Percentiles rank a stretch among this genome's conserved stretches.
Conservation (phyloP, 495 filamentous ascomycete genomes). For the Penicillium macrosclerotiorum region DNA sequence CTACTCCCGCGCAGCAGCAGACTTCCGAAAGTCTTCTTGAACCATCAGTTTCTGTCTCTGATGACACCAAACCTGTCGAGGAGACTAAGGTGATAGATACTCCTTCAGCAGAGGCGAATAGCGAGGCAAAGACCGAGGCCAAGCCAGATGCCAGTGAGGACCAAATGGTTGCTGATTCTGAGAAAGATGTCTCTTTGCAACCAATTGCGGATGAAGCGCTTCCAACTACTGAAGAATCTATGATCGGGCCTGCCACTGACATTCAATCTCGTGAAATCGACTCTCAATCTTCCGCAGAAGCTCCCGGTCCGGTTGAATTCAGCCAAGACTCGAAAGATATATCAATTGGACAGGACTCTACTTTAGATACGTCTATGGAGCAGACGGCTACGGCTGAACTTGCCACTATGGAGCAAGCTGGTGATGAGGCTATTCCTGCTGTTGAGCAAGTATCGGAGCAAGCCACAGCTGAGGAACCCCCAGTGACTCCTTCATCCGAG, state of each 20-base stretch:
- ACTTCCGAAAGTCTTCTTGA: not conserved
- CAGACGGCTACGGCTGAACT: not conserved
- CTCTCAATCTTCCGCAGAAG: no score
- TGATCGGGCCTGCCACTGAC: not conserved
- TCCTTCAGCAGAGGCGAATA: not conserved
- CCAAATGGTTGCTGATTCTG: not conserved
- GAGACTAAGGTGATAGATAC: not conserved
- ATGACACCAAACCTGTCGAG: not conserved
- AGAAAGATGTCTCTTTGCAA: not conserved
- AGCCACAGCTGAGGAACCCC: not conserved
- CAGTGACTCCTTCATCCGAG: not conserved
- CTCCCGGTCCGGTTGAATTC: no score
- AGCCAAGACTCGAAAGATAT: not conserved
- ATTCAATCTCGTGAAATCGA: no score
- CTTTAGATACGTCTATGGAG: not conserved
- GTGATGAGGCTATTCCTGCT: not conserved
- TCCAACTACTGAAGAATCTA: not conserved
- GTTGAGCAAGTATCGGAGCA: not conserved
- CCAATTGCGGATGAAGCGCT: not conserved
- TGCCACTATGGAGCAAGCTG: not conserved
- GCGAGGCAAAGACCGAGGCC: slow-evolving; percentile 2
- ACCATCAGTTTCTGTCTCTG: not conserved
- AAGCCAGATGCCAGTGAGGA: not conserved
- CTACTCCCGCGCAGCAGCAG: slow-evolving; percentile 14
- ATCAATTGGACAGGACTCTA: not conserved